Conservation (phyloP, 2,329 filamentous ascomycete genomes). For the Alternaria longipes region DNA sequence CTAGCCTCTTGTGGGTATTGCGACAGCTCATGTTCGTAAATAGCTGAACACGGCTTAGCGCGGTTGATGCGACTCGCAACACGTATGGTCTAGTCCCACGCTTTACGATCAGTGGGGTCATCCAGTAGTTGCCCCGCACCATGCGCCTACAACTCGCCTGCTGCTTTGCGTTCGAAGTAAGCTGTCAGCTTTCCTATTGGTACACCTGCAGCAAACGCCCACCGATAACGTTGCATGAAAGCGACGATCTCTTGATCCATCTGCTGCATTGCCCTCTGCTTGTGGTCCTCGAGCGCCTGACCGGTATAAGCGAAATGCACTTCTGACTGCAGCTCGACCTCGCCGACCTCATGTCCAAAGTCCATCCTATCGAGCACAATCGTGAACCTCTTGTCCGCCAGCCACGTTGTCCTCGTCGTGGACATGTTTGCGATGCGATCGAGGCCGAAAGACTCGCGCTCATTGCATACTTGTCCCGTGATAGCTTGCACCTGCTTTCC, state of each 20-base stretch:
- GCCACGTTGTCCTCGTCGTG: slow-evolving; percentile 38
- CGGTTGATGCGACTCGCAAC: neutral
- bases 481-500: slow-evolving; percentile 14
- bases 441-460: slow-evolving; percentile 20
- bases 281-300: slow-evolving; percentile 13
- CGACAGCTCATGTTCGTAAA: slow-evolving; percentile 1
- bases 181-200: slow-evolving; percentile 25
- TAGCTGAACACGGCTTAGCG: slow-evolving; percentile 1
- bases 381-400: slow-evolving; percentile 32
- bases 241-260: slow-evolving; percentile 20
- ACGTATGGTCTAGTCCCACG: neutral
- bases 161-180: slow-evolving; percentile 19
- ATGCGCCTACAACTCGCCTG: neutral
- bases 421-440: slow-evolving; percentile 26
- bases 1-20: neutral
- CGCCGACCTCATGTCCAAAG: slow-evolving; percentile 47
- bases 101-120: neutral
- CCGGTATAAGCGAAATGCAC: slow-evolving; percentile 1
- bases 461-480: slow-evolving; percentile 14
- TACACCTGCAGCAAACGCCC: slow-evolving; percentile 20
- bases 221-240: slow-evolving; percentile 22
- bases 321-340: slow-evolving; percentile 45
- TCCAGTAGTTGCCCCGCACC: neutral
- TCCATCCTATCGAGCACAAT: slow-evolving; percentile 20
- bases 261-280: slow-evolving; percentile 19